A percentile compares a stretch with the other conserved stretches of the same genome.
Conservation (phyloP, 208 protist species). For the Phytomonas francai region DNA sequence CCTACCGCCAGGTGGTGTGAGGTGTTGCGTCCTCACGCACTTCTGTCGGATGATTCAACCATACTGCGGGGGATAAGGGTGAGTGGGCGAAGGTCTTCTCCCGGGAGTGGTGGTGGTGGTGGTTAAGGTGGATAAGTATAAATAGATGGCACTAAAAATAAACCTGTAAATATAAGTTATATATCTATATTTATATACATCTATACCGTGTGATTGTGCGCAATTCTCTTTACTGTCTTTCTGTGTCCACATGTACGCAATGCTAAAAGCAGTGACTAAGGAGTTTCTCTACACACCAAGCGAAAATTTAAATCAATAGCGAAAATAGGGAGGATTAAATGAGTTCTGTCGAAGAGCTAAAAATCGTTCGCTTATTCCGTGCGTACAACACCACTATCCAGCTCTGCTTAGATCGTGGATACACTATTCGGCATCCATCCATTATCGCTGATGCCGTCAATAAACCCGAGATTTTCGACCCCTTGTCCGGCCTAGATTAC, state of each 20-base stretch:
- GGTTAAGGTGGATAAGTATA: too few relatives aligned
- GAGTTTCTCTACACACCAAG: neutral
- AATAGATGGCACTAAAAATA: neutral
- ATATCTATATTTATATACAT: too few relatives aligned
- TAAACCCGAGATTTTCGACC: constrained; percentile 25
- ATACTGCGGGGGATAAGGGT: neutral
- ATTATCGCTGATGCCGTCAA: constrained; percentile 47
- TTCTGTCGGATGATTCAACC: constrained; percentile 6
- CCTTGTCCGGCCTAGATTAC: constrained; percentile 46
- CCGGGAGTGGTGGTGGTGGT: neutral
- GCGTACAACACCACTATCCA: constrained; percentile 75
- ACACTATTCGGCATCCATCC: constrained; percentile 63
- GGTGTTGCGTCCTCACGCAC: neutral
- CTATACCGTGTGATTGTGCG: neutral
- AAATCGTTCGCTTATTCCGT: constrained; percentile 64
- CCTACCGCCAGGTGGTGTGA: constrained; percentile 95
- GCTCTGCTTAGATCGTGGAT: constrained; percentile 71
- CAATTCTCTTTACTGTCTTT: constrained; percentile 1
- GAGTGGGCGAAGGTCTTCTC: too few relatives aligned
- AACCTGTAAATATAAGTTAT: neutral
- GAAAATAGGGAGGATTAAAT: constrained; percentile 18
- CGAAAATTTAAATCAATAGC: too few relatives aligned
- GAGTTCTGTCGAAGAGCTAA: constrained; percentile 67
- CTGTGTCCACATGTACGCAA: too few relatives aligned
- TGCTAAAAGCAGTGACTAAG: too few relatives aligned